These are phyloP conservation scores for Pythium utonaiense DNA, from an alignment of 352 stramenopile genomes.

Conservation along the genomic window DNA sequence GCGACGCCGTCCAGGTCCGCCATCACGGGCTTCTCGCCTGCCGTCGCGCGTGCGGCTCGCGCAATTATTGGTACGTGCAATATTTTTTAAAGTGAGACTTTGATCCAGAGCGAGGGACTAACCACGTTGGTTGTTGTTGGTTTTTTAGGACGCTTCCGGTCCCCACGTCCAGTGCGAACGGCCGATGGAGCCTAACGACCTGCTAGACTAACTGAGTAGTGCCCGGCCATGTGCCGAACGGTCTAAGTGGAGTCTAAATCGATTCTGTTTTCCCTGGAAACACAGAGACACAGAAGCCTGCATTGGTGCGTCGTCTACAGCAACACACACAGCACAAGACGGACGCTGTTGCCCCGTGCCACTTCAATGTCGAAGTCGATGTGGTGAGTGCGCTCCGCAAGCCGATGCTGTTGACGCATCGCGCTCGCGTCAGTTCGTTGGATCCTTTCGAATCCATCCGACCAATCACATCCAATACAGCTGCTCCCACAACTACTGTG, in stretches of 20 bases:
- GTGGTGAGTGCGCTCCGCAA: not conserved
- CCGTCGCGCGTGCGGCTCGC: constrained; percentile 19
- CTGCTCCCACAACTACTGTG: not conserved
- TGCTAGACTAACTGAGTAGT: not conserved
- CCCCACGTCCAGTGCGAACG: not conserved
- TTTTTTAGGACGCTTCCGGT: not conserved
- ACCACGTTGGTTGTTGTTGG: not conserved
- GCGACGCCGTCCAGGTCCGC: constrained; percentile 5
- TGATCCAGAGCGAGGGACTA: not conserved
- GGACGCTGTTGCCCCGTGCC: too few species aligned
- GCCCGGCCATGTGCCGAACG: too few species aligned
- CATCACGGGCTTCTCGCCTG: constrained; percentile 32
- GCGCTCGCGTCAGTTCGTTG: not conserved
- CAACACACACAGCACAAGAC: too few species aligned
- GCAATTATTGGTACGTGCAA: constrained; percentile 20
- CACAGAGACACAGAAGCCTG: not conserved
- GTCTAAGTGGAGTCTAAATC: too few species aligned
- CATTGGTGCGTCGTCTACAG: too few species aligned
- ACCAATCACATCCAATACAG: constrained; percentile 6
- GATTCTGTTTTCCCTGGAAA: not conserved
- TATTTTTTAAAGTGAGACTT: not conserved
- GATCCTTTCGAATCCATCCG: not conserved
- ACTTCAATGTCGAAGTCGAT: constrained; percentile 21
- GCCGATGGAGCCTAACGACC: not conserved
- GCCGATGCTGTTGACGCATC: constrained; percentile 3